Base-by-base conservation (phyloP, 2,329 filamentous ascomycete genomes). In the Aspergillus transmontanensis region DNA sequence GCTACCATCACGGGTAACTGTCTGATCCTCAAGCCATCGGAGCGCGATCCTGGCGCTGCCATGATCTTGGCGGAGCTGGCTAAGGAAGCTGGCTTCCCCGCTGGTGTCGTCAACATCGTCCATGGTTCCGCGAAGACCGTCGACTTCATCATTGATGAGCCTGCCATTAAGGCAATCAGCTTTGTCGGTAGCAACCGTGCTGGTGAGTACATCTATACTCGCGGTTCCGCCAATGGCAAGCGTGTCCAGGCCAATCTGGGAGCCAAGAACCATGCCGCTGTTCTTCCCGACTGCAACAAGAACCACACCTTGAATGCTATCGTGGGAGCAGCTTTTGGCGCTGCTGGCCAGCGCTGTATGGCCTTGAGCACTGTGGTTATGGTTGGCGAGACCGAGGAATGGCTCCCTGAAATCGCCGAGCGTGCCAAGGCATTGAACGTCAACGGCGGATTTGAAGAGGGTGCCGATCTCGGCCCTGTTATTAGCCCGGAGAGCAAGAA, bases 341-440 rank as follows among this genome's bases (percentile, higher is more conserved):
- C 88, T 64, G 88, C 88, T 46, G 88, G 88, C 10, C 88, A 90
- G 79, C 81, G 88, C 63, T 90, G 88, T 73, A 90, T 90, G 88
- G 88, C 88, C 41, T 78, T 90, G 55, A 89, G 86, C 76, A 88
- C 87, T 0, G 78, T 88, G 10, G 87, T 90, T 58, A 84, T 87
- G 76, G 83, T 90, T 50, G 88, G 87, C 45, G 86, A 88, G 75
- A 88, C 87, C 34, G 86, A 87, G 74, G 83, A 88, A 39, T 90
- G 88, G 87, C 78, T 89, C 21, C 79, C 83, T 10, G 87, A 90
- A 69, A 83, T 90, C 59, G 87, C 85, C 1, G 85, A 88, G 73
- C 82, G 85, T 41, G 86, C 87, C 30, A 89, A 87, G 80, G 78
- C 75, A 5, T 79, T 89, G 39, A 85, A 80, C 67, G 85, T 88